These are phyloP conservation scores for Xylaria sp. DNA, from an alignment of 2,329 filamentous ascomycete genomes.

Conservation along the genomic window DNA sequence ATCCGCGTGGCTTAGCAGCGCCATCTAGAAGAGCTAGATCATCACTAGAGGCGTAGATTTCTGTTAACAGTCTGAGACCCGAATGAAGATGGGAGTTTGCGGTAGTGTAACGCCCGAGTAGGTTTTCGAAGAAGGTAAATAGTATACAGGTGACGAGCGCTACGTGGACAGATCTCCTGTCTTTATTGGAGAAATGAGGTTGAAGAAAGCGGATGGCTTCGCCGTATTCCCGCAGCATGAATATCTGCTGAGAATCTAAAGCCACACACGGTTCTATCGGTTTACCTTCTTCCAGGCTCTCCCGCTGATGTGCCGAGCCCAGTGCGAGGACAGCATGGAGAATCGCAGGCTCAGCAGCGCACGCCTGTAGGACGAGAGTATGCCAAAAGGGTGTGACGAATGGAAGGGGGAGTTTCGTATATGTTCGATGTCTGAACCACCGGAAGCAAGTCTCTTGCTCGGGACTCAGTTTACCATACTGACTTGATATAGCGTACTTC, in stretches of 20 bases:
- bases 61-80: slow-evolving; percentile 47
- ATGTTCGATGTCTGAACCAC: slow-evolving; percentile 50
- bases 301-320: slow-evolving; percentile 43
- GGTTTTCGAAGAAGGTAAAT: slow-evolving; percentile 44
- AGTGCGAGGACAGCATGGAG: slow-evolving; percentile 49
- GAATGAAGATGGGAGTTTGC: slow-evolving; percentile 50
- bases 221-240: slow-evolving; percentile 45
- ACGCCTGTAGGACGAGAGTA: slow-evolving; percentile 44
- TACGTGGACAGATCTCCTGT: slow-evolving; percentile 42
- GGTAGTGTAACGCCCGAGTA: slow-evolving; percentile 45
- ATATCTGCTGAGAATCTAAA: slow-evolving; percentile 33
- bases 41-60: slow-evolving; percentile 15
- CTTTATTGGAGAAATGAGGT: slow-evolving; percentile 40
- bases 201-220: slow-evolving; percentile 46
- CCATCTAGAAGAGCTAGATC: slow-evolving; percentile 1
- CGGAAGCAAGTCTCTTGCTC: slow-evolving; percentile 46
- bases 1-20: slow-evolving; percentile 32
- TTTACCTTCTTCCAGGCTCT: slow-evolving; percentile 16
- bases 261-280: not conserved
- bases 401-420: slow-evolving; percentile 44
- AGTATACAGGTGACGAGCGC: slow-evolving; percentile 47
- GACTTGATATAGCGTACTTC: slow-evolving; percentile 4
- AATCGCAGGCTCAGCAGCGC: slow-evolving; percentile 45
- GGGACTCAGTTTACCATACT: slow-evolving; percentile 21
- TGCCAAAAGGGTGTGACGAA: slow-evolving; percentile 48